Evolutionary conservation across 306 rosid genomes (phyloP), one percentile per base, ranked within the genome.

Genomic region (Ormosia emarginata): DNA sequence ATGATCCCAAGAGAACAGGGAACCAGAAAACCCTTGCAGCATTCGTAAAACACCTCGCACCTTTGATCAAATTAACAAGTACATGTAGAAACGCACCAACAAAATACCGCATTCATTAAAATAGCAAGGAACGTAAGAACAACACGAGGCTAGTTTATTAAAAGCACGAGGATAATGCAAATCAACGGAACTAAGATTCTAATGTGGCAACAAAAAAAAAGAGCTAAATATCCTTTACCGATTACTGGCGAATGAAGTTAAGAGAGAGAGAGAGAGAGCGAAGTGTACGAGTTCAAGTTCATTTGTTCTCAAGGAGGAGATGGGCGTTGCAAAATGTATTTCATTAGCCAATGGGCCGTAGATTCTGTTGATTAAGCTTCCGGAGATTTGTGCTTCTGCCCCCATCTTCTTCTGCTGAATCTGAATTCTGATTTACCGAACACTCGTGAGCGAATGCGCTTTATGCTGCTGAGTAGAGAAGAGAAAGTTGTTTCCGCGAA

Each of bases 41-140:
- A 92, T 95, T 86, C 93, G 93, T 12, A 95, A 84, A 79, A 93
- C 93, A 69, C 96, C 90, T 18, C 93, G 92, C n/a, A 95, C 98
- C 99, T 95, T 80, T 32, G 8, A 79, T 56, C 8, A 76, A 81
- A 59, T 78, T 36, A 15, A 79, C 62, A 81, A 58, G 36, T 3
- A 76, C 47, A 34, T 53, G 59, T 1, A 59, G 78, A 66, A 74
- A 76, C 18, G 43, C 4, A 64, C 7, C 11, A 47, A 14, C 6
- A 41, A 73, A 79, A 15, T 17, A 77, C 36, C 39, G 6, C 57
- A n/a, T 43, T 68, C 11, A 3, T 17, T 6, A 46, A 36, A 73
- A 13, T 13, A 59, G 15, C 43, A 52, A 10, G 1, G 13, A 36
- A 36, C 36, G 5, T 8, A 1, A 71, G 41, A 56, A n/a, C 32